These are phyloP conservation scores for Cryptococcus sp. DNA, from an alignment of 1,284 basidiomycete genomes.

Conservation along the genomic window DNA sequence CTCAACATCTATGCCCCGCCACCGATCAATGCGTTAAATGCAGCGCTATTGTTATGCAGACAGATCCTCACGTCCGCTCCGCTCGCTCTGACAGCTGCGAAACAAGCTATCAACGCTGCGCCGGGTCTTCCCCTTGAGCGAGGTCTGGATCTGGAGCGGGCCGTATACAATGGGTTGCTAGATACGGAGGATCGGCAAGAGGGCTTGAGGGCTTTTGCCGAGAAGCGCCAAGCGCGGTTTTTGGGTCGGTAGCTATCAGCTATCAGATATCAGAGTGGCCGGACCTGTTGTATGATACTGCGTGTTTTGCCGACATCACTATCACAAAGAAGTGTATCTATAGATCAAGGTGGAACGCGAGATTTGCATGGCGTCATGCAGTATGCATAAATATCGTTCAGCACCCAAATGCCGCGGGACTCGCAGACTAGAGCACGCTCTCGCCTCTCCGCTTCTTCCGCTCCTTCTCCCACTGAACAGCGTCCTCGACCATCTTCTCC, in stretches of 20 bases:
- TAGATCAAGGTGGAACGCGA: too few relatives aligned
- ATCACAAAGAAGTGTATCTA: too few relatives aligned
- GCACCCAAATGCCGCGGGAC: too few relatives aligned
- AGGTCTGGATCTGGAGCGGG: conserved; percentile 85
- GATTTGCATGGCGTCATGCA: too few relatives aligned
- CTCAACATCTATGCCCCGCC: conserved; percentile 62
- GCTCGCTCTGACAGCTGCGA: conserved; percentile 83
- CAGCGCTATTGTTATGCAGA: conserved; percentile 30
- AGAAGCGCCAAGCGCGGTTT: conserved; percentile 82
- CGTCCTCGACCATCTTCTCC: conserved; percentile 32
- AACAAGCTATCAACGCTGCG: conserved; percentile 80
- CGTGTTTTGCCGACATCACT: too few relatives aligned
- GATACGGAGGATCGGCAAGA: conserved; percentile 76
- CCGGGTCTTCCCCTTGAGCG: conserved; percentile 71
- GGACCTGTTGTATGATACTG: neutral
- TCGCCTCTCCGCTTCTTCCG: conserved; percentile 14
- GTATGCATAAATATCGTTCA: too few relatives aligned
- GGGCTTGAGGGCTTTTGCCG: conserved; percentile 83
- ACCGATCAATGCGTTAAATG: conserved; percentile 31
- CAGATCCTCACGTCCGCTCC: conserved; percentile 62
- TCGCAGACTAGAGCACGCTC: neutral
- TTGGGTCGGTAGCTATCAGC: conserved; percentile 56
- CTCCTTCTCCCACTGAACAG: conserved; percentile 46
- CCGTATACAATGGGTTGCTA: conserved; percentile 81
- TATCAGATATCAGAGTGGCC: too few relatives aligned